Conservation (phyloP, 192 early-diverging fungal genomes). For the Phycomyces blakesleeanus region DNA sequence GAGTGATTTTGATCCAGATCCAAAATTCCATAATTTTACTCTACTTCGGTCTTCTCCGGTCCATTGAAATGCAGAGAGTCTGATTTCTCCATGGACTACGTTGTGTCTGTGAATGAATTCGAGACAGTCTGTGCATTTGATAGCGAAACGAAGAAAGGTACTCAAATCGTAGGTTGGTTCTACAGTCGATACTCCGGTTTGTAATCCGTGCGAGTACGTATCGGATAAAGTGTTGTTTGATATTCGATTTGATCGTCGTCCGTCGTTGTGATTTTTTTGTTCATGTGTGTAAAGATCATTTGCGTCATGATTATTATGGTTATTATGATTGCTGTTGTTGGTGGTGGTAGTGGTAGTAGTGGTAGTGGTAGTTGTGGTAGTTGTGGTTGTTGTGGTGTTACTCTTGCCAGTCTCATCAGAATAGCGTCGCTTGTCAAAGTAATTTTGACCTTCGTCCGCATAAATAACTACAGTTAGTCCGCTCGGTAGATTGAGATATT, state of each 20-base stretch:
- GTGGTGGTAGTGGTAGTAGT: too few species aligned
- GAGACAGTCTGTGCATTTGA: conserved; percentile 25
- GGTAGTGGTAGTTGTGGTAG: too few species aligned
- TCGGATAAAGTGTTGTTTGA: neutral
- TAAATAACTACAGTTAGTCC: conserved; percentile 23
- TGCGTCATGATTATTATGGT: neutral
- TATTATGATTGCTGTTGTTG: too few species aligned
- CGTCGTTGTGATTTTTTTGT: neutral
- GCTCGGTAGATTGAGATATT: conserved; percentile 19
- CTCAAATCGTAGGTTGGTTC: conserved; percentile 20
- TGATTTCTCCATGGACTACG: conserved; percentile 28
- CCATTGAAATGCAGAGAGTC: conserved; percentile 24
- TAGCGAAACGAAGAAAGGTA: conserved; percentile 31
- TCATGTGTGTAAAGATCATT: neutral
- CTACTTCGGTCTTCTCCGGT: conserved; percentile 13
- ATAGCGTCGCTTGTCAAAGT: conserved; percentile 3
- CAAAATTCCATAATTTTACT: conserved; percentile 27
- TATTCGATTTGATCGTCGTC: neutral
- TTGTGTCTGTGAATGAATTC: conserved; percentile 33
- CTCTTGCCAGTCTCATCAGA: conserved; percentile 1
- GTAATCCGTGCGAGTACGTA: neutral
- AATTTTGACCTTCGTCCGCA: conserved; percentile 25
- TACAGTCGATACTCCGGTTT: neutral
- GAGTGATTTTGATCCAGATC: conserved; percentile 13
- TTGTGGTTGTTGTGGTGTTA: neutral